Base-by-base conservation (phyloP, 2,329 filamentous ascomycete species). In the Achaetomium macrosporum region DNA sequence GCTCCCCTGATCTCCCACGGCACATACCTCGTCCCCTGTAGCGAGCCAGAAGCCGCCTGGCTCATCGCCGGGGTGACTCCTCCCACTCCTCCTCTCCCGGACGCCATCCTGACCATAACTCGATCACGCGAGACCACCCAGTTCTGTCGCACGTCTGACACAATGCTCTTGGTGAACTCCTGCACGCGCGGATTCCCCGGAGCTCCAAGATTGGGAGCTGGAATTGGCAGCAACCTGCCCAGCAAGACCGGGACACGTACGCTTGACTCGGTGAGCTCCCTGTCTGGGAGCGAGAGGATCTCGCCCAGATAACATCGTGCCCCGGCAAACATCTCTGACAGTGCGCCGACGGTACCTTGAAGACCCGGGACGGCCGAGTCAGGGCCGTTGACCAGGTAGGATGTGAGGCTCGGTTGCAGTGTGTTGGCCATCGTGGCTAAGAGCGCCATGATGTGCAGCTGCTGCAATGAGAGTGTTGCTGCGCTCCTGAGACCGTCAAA, bases 1-100 rank as follows among this genome's bases (percentile, higher is more conserved):
- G 75, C 54, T 10, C 61, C 59, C 13, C 57, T 55, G 48, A 51
- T 52, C 12, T 66, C 55, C 69, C 69, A 74, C 11, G 59, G 58
- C 8, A 36, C 51, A 42, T 62, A 65, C 0, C 48, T 54, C 8
- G 53, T 56, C n/a, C 63, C 63, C 7, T 58, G 50, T 19, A 54
- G 53, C 20, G 49, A 52, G 15, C n/a, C 37, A 20, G 19, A 44
- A 35, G 12, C 53, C 25, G 13, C 47, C 52, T 50, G 56, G 13
- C 53, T 56, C 19, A 44, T 43, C 7, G 55, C 20, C 11, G 41
- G 20, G 8, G 42, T 48, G 17, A 35, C 37, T 11, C 52, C 52
- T 1, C 33, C 48, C 17, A 13, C 52, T 25, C 48, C 51, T 0
- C 56, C 41, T n/a, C 20, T 56, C n/a, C 54, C 56, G 1, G 50